Conservation (phyloP, 208 protist species). For the Trichomonas tenax region DNA sequence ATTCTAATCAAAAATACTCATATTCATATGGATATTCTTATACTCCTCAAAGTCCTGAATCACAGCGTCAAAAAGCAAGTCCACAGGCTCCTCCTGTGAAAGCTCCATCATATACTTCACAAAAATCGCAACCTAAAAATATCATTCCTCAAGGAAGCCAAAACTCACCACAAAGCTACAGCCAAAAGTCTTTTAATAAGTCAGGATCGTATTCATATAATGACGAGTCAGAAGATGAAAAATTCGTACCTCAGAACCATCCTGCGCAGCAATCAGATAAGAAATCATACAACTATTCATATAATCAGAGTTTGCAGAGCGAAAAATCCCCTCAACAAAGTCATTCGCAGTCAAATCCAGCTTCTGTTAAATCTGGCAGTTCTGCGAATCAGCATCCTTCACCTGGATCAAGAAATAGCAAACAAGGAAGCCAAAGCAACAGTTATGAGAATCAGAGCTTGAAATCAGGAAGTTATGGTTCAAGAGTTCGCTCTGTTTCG, state of each 20-base stretch:
- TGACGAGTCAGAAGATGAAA: neutral
- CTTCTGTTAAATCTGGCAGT: neutral
- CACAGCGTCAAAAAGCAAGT: neutral
- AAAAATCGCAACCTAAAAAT: neutral
- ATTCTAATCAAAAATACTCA: neutral
- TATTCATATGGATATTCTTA: neutral
- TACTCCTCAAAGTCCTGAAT: neutral
- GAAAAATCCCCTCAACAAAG: neutral
- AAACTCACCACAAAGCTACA: neutral
- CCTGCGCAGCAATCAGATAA: neutral
- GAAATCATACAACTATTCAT: neutral
- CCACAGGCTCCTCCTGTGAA: neutral
- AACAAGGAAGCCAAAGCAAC: neutral
- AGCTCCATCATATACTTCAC: neutral
- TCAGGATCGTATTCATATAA: neutral
- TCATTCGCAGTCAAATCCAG: neutral
- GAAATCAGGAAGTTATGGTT: neutral
- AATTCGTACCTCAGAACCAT: neutral
- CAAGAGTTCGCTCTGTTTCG: neutral
- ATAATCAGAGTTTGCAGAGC: neutral
- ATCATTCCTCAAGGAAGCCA: neutral
- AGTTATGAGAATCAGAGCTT: neutral
- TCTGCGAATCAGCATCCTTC: neutral
- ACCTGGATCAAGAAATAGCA: neutral
- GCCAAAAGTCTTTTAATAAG: neutral